Base-by-base conservation (phyloP, 139 green algal species). In the Deuterostichococcus epilithicus region DNA sequence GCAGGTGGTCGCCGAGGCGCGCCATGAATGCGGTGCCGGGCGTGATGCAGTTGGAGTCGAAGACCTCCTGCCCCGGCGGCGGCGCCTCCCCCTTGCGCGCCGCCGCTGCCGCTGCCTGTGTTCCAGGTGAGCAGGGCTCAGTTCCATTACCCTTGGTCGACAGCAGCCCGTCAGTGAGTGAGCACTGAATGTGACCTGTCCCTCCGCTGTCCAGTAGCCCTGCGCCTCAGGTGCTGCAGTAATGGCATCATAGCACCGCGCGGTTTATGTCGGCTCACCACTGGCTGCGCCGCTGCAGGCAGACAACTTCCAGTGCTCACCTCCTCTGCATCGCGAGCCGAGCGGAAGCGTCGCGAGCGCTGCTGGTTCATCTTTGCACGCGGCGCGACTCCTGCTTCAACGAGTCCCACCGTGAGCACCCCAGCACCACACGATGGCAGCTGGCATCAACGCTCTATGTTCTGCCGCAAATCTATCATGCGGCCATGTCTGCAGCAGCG, bases 291-390 rank as follows among this genome's bases (percentile, higher is more conserved):
- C 66, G 32, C 38, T 69, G 59, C 47, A 33, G 0, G 35, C 47
- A 4, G 33, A 63, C n/a, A 63, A 47, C 37, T 39, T 22, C 60
- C 35, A 30, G 0, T 68, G 52, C 42, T 30, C 34, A 80, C 69
- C 75, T 77, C 67, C 78, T 68, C 72, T 85, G 85, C 80, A 85
- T 86, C 65, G 76, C 32, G 78, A 0, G 88, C 90, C 35, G 87
- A 82, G 70, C 91, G 93, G 86, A 98, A 98, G 22, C 93, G 86
- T 8, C 92, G 81, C 0, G 90, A 87, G 0, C 94, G 81, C 79
- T 98, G 95, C 84, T 98, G 94, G 84, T 98, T 98, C 94, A 98
- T 97, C 84, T 98, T 98, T 18, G 95, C 95, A 20, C 93, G 83
- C 0, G 94, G 95, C 0, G 94, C 93, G 15, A 94, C 88, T 47